phyloP scores from a whole-genome alignment of 306 rosid genomes.

The Mucuna pruriens region DNA sequence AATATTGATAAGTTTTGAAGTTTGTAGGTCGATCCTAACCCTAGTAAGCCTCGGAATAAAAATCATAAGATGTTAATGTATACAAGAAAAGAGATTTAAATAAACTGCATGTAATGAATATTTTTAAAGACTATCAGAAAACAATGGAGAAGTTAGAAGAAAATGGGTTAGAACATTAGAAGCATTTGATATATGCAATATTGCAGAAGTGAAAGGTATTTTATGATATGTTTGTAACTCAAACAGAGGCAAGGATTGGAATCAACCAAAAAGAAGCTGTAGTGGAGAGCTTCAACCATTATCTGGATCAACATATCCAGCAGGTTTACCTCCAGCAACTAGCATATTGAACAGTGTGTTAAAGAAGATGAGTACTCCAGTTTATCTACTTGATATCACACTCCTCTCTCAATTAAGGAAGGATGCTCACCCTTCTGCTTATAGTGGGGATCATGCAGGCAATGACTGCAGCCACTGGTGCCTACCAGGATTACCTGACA shows the following conservation, averaged over 20 bases:
- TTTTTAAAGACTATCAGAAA: background rate
- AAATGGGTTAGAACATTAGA: background rate
- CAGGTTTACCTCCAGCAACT: constrained; percentile 78
- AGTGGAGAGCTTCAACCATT: constrained; percentile 74
- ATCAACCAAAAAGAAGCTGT: constrained; percentile 72
- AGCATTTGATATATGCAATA: background rate
- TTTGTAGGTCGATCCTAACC: too few species aligned
- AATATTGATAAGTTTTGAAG: too few species aligned
- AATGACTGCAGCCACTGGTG: constrained; percentile 99
- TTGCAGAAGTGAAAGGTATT: background rate
- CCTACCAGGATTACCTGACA: constrained; percentile 93
- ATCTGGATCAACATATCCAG: constrained; percentile 78
- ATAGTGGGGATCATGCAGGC: constrained; percentile 63
- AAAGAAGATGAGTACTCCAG: constrained; percentile 62
- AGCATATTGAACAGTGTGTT: constrained; percentile 65
- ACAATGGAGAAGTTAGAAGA: background rate
- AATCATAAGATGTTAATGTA: background rate
- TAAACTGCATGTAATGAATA: background rate
- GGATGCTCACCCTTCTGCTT: constrained; percentile 90
- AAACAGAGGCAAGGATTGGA: constrained; percentile 87
- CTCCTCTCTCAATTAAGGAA: constrained; percentile 85
- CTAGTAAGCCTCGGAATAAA: too few species aligned
- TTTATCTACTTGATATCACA: constrained; percentile 84
- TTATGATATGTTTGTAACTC: constrained; percentile 3
- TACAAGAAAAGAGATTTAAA: background rate